Conservation (phyloP, 805 yeast genomes). For the Starmerella bombicola region DNA sequence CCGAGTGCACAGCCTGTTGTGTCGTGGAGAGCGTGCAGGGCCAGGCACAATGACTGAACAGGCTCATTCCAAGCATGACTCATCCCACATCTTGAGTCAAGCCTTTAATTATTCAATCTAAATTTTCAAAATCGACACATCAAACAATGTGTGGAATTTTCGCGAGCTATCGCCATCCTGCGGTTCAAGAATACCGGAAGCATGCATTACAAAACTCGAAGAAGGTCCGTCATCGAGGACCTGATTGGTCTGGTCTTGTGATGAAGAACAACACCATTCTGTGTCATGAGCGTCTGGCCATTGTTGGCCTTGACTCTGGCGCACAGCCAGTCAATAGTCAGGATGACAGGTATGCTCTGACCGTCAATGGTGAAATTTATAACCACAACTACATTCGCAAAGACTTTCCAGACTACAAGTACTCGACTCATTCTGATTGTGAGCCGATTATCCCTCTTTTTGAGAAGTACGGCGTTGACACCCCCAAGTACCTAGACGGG, state of each 20-base stretch:
- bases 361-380: slow-evolving; percentile 97
- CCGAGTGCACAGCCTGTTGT: too few species aligned
- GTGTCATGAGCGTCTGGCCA: slow-evolving; percentile 92
- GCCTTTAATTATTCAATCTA: too few species aligned
- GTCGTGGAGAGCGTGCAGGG: too few species aligned
- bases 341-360: slow-evolving; percentile 58
- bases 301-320: slow-evolving; percentile 94
- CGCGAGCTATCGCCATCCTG: slow-evolving; percentile 76
- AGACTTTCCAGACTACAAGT: slow-evolving; percentile 57
- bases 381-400: slow-evolving; percentile 86
- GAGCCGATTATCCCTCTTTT: slow-evolving; percentile 93
- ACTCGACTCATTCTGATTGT: slow-evolving; percentile 85
- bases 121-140: too few species aligned
- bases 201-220: slow-evolving; percentile 83
- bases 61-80: too few species aligned
- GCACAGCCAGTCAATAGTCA: slow-evolving; percentile 89
- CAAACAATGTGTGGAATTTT: slow-evolving; percentile 91
- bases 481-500: slow-evolving; percentile 90
- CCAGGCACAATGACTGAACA: too few species aligned
- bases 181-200: slow-evolving; percentile 67
- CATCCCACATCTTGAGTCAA: too few species aligned
- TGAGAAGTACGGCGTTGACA: slow-evolving; percentile 73
- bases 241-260: slow-evolving; percentile 95
- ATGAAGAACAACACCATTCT: slow-evolving; percentile 65
- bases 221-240: slow-evolving; percentile 95